These are phyloP conservation scores for Veloboletus limbatus DNA, from an alignment of 1,284 basidiomycete genomes.

Conservation along the genomic window DNA sequence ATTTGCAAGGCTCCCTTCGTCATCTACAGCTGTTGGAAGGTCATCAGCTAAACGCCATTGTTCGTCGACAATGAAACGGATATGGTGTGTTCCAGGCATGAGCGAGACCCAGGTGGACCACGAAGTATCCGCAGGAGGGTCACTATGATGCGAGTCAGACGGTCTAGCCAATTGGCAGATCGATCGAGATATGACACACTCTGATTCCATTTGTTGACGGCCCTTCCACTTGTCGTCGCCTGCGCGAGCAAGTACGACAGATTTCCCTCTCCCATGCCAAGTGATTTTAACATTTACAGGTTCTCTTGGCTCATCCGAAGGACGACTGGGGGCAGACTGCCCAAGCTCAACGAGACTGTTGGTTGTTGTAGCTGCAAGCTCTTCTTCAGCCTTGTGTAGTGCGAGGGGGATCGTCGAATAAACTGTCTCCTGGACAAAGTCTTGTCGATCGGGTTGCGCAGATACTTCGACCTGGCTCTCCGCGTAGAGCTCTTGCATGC, in stretches of 20 bases:
- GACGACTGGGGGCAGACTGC: constrained; percentile 16
- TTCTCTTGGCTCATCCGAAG: constrained; percentile 37
- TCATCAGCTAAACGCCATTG: constrained; percentile 78
- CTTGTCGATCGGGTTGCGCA: constrained; percentile 26
- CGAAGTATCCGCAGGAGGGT: constrained; percentile 35
- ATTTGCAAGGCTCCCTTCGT: constrained; percentile 94
- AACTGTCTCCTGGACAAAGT: constrained; percentile 55
- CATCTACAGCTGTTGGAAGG: constrained; percentile 89
- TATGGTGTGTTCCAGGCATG: constrained; percentile 89
- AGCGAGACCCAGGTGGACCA: constrained; percentile 55
- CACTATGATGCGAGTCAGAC: constrained; percentile 22
- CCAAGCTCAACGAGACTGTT: constrained; percentile 19
- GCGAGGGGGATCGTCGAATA: constrained; percentile 61
- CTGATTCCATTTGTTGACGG: constrained; percentile 56
- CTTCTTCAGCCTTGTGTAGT: constrained; percentile 41
- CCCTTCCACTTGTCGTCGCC: constrained; percentile 74
- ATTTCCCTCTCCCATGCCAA: constrained; percentile 61
- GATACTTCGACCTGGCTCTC: constrained; percentile 30
- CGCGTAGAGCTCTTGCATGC: constrained; percentile 35
- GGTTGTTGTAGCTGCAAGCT: constrained; percentile 23
- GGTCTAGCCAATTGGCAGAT: constrained; percentile 1
- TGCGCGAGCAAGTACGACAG: constrained; percentile 62
- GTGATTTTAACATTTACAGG: constrained; percentile 54
- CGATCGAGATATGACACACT: constrained; percentile 42
- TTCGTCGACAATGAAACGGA: constrained; percentile 96